Conservation (phyloP, 305 asterid species). For the Fraxinus paxiana region DNA sequence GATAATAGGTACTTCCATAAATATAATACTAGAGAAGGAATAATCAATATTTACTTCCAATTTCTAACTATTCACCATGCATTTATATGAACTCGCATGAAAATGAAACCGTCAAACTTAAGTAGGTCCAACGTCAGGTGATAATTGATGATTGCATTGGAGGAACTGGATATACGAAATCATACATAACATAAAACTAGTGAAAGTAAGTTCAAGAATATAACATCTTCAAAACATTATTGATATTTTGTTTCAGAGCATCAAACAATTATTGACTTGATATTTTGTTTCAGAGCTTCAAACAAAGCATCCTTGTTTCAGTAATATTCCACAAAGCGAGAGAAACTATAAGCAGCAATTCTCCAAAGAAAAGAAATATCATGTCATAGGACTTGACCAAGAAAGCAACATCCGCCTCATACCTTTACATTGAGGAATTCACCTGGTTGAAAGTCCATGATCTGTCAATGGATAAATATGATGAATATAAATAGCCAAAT, state of each 20-base stretch:
- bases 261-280: background rate
- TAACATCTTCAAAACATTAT: background rate
- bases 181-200: background rate
- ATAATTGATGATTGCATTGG: background rate
- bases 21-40: background rate
- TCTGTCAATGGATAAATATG: slow-evolving; percentile 41
- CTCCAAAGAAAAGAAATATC: background rate
- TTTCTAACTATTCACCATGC: background rate
- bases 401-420: slow-evolving; percentile 18
- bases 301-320: background rate
- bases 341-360: background rate
- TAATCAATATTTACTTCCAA: background rate
- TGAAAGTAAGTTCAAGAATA: background rate
- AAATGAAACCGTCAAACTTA: background rate
- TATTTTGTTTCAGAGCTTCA: background rate
- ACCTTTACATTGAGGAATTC: slow-evolving; percentile 96
- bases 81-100: background rate
- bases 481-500: background rate
- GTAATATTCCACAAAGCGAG: background rate
- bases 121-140: background rate
- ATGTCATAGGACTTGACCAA: background rate
- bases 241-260: background rate
- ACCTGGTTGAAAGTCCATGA: slow-evolving; percentile 98
- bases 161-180: background rate
- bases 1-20: background rate